These are phyloP conservation scores for Sphagnurus paluster DNA, from an alignment of 1,284 basidiomycete genomes.

Conservation along the genomic window DNA sequence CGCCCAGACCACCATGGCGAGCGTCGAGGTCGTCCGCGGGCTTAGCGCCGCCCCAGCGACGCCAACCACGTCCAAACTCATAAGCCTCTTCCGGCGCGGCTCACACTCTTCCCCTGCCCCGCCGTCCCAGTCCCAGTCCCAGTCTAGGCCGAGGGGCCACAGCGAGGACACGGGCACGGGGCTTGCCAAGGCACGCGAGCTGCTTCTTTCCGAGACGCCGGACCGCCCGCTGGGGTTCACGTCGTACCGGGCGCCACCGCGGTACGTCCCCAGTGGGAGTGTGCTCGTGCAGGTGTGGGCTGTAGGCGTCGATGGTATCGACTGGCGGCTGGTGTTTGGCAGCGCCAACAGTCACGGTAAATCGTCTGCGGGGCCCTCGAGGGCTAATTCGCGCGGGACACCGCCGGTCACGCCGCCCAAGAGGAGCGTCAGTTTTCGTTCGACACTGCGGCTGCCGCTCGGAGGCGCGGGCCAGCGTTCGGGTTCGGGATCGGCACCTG, in stretches of 20 bases:
- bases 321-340: conserved; percentile 57
- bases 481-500: conserved; percentile 6
- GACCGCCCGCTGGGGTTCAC: conserved; percentile 37
- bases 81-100: conserved; percentile 22
- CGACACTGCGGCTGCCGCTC: conserved; percentile 21
- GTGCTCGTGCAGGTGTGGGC: conserved; percentile 86
- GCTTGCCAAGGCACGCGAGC: conserved; percentile 11
- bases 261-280: conserved; percentile 62
- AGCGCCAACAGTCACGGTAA: conserved; percentile 45
- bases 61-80: conserved; percentile 10
- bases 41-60: conserved; percentile 26
- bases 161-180: conserved; percentile 13
- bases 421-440: conserved; percentile 24
- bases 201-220: not conserved
- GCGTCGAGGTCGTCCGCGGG: conserved; percentile 74
- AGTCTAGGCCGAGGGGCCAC: conserved; percentile 6
- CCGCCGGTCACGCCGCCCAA: conserved; percentile 17
- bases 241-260: conserved; percentile 68
- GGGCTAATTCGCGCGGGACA: conserved; percentile 6
- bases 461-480: conserved; percentile 11
- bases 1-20: conserved; percentile 85
- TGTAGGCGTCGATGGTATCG: conserved; percentile 75
- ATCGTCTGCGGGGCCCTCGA: conserved; percentile 1
- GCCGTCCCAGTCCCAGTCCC: conserved; percentile 3
- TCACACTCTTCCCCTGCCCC: conserved; percentile 13